Base-by-base conservation (phyloP, 2,329 filamentous ascomycete genomes). In the Botrytis medusae region DNA sequence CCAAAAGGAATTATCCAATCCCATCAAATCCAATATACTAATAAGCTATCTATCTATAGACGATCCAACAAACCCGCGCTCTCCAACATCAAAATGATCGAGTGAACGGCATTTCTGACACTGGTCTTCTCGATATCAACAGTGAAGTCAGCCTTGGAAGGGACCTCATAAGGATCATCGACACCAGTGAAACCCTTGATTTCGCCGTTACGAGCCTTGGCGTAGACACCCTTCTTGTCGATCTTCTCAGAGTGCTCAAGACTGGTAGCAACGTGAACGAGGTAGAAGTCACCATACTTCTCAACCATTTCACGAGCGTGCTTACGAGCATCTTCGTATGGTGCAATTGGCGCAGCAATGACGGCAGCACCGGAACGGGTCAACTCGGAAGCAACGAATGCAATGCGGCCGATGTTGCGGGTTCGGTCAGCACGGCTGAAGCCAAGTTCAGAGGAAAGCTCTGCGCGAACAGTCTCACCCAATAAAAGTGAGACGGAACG, bases 101-200 rank as follows among this genome's bases (percentile, higher is more conserved):
- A 93, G 86, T 99, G 96, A 71, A 99, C 96, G 75, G 95, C 95
- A 74, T 93, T 96, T 81, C 96, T 89, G 65, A 98, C 95, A 77
- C 90, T 93, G 84, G 93, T 94, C 88, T 92, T 96, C 84, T 93
- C 91, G 72, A 92, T 83, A 83, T 98, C 92, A 57, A 98, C 95
- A 8, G 90, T 89, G 77, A 99, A 86, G 82, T 98, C 91, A 46
- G 95, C 89, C 84, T 95, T 94, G 77, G 84, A 80, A 16, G 96
- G 96, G 34, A 84, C 82, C 90, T 99, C 96, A 82, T 99, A 99
- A 67, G 96, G 95, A 85, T 98, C 95, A 82, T 98, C 95, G 73
- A 99, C 94, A 80, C 96, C 96, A 12, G 96, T 99, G 88, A 99
- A 99, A 77, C 95, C 95, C 90, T 95, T 96, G 84, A 99, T 97